These are phyloP conservation scores for Eimeria sp. DNA, from an alignment of 169 alveolate genomes.

Conservation along the genomic window DNA sequence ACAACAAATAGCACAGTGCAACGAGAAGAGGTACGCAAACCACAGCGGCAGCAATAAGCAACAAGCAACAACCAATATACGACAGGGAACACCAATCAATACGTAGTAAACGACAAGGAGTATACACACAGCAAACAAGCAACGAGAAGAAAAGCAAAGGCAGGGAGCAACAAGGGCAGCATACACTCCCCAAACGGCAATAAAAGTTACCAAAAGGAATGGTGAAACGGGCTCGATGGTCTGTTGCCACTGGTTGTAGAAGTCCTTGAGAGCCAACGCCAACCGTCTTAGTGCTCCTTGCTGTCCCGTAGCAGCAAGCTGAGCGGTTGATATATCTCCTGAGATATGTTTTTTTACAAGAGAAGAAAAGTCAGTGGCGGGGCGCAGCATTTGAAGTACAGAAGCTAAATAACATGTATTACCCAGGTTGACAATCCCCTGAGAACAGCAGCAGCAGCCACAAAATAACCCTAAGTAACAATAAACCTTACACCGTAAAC, in stretches of 20 bases:
- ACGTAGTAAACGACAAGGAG: neutral
- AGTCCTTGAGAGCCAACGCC: constrained; percentile 73
- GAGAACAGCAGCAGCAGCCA: constrained; percentile 1
- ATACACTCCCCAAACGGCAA: neutral
- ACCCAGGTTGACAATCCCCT: constrained; percentile 97
- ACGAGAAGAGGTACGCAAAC: neutral
- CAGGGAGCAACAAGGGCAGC: neutral
- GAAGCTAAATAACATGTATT: constrained; percentile 98
- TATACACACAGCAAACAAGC: neutral
- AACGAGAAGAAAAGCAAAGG: neutral
- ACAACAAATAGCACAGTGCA: neutral
- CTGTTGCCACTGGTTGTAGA: constrained; percentile 62
- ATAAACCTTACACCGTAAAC: neutral
- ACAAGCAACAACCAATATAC: neutral
- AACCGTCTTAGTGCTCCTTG: constrained; percentile 59
- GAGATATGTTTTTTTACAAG: constrained; percentile 82
- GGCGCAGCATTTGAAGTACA: constrained; percentile 91
- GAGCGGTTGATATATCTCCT: constrained; percentile 36
- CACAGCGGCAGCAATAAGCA: neutral
- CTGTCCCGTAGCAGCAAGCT: constrained; percentile 56
- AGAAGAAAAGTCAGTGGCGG: constrained; percentile 89
- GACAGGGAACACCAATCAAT: neutral
- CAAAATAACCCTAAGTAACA: neutral
- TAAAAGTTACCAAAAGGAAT: constrained; percentile 29
- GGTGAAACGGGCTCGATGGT: constrained; percentile 69